Base-by-base conservation (phyloP, 2,329 filamentous ascomycete species). In the Fusarium buharicum region DNA sequence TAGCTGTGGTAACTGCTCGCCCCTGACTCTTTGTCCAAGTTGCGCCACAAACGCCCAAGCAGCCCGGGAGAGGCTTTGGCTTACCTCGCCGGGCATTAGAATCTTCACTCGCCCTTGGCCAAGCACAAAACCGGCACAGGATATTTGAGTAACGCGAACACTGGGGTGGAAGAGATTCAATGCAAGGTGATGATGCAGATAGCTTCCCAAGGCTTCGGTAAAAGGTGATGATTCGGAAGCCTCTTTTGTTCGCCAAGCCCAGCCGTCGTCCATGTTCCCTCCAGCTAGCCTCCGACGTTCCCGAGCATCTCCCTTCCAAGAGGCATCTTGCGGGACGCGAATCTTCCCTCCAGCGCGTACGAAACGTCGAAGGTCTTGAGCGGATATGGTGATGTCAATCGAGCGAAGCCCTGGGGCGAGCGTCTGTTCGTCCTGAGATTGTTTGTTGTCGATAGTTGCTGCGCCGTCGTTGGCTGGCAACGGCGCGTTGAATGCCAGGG, bases 71-170 rank as follows among this genome's bases (percentile, higher is more conserved):
- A 76, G 54, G 18, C 69, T 70, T 10, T 72, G 68, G n/a, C 58
- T 74, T 36, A 72, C 50, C 16, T 73, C 73, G 4, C 72, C 71
- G 4, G 69, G 50, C 38, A 70, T 71, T 14, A 77, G 50, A 13
- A 85, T 70, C 70, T 86, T 86, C 17, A 86, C 46, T 24, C 82
- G 76, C 11, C 74, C 79, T 58, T 85, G 83, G 0, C 81, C 81
- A 11, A 86, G 72, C 33, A 82, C 80, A 52, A 87, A 87, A 0
- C 83, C 84, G 1, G 80, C 81, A 56, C 84, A 86, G 0, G 82
- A 83, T 24, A 87, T 77, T 59, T 84, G 83, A 12, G 75, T 75
- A 20, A 87, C 72, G 2, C 78, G 74, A 4, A 86, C 83, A n/a
- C 79, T 76, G 0, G 84, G 81, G 62, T 86, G 83, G 51, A 84